These are phyloP conservation scores for Picea abies DNA, from an alignment of 83 land plant species.

Conservation along the genomic window DNA sequence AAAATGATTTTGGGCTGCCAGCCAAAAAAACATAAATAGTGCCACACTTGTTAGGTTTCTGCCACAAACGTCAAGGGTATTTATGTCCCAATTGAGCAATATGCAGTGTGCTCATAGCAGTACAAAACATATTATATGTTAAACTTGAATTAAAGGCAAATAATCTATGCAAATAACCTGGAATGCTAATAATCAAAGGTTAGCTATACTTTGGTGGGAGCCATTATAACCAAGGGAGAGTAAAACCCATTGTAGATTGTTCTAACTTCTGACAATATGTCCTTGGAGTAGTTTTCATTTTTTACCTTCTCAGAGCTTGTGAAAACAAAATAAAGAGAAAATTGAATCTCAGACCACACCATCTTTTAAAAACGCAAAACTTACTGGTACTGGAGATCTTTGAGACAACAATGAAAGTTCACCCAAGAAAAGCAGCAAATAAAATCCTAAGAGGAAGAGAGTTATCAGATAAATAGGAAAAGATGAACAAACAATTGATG, in stretches of 20 bases:
- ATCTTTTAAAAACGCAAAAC: not conserved
- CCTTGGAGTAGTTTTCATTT: not conserved
- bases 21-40: not conserved
- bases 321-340: too few species aligned
- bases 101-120: not conserved
- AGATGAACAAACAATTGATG: not conserved
- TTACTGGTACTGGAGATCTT: not conserved
- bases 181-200: not conserved
- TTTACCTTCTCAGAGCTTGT: not conserved
- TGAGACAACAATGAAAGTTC: not conserved
- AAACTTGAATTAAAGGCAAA: not conserved
- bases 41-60: not conserved
- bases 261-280: not conserved
- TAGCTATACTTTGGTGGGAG: not conserved
- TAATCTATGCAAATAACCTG: not conserved
- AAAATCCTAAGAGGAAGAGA: constrained; percentile 3
- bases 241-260: not conserved
- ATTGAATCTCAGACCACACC: not conserved
- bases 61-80: not conserved
- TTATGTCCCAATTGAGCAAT: not conserved
- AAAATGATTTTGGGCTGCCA: not conserved
- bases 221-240: not conserved
- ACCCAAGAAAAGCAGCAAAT: not conserved
- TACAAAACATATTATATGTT: not conserved
- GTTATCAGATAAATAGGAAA: not conserved